A percentile compares a stretch with the other conserved stretches of the same genome.
phyloP scores from a whole-genome alignment of 768 basidiomycete species.

The Boletus rubroflammeus region DNA sequence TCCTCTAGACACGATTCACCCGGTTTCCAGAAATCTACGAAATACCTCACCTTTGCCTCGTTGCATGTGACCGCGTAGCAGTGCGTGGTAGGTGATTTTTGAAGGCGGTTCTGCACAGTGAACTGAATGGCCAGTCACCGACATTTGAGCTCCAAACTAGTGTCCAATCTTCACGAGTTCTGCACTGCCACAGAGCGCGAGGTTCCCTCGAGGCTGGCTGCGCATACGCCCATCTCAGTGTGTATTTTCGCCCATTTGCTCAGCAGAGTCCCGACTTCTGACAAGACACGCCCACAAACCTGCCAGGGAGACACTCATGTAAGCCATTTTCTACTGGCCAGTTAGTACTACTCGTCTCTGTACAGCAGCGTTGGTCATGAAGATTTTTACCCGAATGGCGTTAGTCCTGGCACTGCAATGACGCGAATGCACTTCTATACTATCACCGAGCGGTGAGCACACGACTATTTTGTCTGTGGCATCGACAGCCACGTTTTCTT shows the following conservation, averaged over 20 bases:
- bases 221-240: background rate
- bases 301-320: background rate
- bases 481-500: conserved; percentile 27
- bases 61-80: conserved; percentile 9
- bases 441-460: conserved; percentile 15
- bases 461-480: conserved; percentile 8
- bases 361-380: conserved; percentile 12
- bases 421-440: conserved; percentile 7
- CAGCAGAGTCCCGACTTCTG: background rate
- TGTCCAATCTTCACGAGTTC: background rate
- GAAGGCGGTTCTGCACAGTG: conserved; percentile 12
- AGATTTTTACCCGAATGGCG: conserved; percentile 4
- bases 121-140: conserved; percentile 2
- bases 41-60: conserved; percentile 24
- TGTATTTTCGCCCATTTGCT: background rate
- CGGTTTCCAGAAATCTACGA: conserved; percentile 4
- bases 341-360: background rate
- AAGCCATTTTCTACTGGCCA: background rate
- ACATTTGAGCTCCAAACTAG: background rate
- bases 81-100: conserved; percentile 8
- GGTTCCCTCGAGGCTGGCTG: conserved; percentile 27
- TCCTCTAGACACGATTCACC: background rate
- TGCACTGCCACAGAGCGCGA: conserved; percentile 24
- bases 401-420: conserved; percentile 23
- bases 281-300: conserved; percentile 4